Evolutionary conservation across 2,329 filamentous ascomycete genomes (phyloP).

Genomic region (Penicillium hordei): DNA sequence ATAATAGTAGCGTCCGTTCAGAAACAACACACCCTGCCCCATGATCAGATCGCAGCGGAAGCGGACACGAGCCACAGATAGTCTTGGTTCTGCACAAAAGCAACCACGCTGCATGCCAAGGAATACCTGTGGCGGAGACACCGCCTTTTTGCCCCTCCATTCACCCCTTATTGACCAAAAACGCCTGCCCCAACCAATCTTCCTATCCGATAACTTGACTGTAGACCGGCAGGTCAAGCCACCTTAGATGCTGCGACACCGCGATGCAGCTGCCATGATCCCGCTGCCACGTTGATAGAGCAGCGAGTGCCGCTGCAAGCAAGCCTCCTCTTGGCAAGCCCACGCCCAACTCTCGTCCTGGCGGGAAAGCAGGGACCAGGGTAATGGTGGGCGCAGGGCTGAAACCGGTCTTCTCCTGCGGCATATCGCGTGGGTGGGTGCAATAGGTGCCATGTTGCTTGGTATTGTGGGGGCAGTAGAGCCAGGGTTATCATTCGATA

Average conservation of each 20-base stretch:
- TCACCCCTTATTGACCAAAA: neutral
- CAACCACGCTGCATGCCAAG: conserved; percentile 20
- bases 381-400: conserved; percentile 6
- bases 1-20: neutral
- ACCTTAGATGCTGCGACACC: neutral
- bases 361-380: conserved; percentile 8
- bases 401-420: conserved; percentile 1
- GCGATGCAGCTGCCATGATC: conserved; percentile 17
- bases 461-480: conserved; percentile 8
- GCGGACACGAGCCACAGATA: conserved; percentile 17
- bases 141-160: conserved; percentile 23
- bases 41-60: conserved; percentile 10
- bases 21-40: conserved; percentile 1
- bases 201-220: neutral
- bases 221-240: conserved; percentile 13
- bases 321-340: conserved; percentile 15
- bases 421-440: neutral
- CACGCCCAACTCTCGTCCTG: conserved; percentile 8
- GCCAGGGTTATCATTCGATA: conserved; percentile 16
- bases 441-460: conserved; percentile 5
- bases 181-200: conserved; percentile 3
- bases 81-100: conserved; percentile 20
- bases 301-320: conserved; percentile 9
- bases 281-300: conserved; percentile 19
- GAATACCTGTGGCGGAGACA: conserved; percentile 21